Base-by-base conservation (phyloP, 2,329 filamentous ascomycete species). In the Fusarium sp. region DNA sequence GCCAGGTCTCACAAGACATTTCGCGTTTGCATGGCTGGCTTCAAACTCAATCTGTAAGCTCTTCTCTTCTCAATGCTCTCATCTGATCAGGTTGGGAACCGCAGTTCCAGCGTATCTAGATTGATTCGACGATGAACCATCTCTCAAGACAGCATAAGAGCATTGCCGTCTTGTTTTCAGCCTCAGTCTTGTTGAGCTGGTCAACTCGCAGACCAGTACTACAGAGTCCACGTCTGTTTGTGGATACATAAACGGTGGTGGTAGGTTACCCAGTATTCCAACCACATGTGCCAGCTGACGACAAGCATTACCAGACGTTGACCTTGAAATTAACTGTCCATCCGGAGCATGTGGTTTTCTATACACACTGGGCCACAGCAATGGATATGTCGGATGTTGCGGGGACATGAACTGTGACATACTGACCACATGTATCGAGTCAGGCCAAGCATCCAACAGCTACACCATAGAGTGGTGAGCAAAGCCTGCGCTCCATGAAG, bases 381-480 rank as follows among this genome's bases (percentile, higher is more conserved):
- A 29, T 16, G 27, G 6, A 14, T 40, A 63, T 37, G 32, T 14
- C 18, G 66, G 70, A 44, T 72, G 67, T 16, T 72, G 66, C 7
- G 27, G 42, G 13, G 37, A 29, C 22, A 10, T 16, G 12, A n/a
- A 22, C 8, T 72, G 66, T 47, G 41, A 7, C 22, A 57, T 72
- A 22, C 44, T 29, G 5, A 69, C 46, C 37, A 22, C 45, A 2
- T 72, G 69, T 42, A 54, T 65, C 10, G 62, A 72, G 27, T 71
- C 42, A 16, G 69, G 65, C 20, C 51, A 41, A 25, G 48, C 55
- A n/a, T 42, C 34, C 6, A 54, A 56, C 16, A 27, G 37, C 3
- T 14, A 48, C 20, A 57, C 60, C 29, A 7, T 65, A 10, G 37
- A 46, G 44, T 71, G 69, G 64, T 66, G 13, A 14, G 51, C 16